Evolutionary conservation across 2,329 filamentous ascomycete species (phyloP), one percentile per base, ranked within the genome.

Genomic region (Hypoxylon sp.): DNA sequence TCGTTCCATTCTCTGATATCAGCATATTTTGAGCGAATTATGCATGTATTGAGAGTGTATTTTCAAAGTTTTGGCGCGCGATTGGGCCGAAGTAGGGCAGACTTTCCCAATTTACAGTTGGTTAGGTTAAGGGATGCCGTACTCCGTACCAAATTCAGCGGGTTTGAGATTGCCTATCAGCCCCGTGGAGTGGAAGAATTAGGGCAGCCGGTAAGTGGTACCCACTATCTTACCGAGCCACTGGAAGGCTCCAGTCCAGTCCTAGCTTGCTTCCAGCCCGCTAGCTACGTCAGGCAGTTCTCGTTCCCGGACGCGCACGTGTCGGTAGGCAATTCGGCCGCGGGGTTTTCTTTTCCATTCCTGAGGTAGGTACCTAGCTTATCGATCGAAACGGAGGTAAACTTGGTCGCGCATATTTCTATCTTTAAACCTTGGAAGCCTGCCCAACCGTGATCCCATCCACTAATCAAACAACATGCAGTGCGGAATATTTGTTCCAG

Each of bases 321-420:
- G 69, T 68, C 62, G 63, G 51, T 40, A 55, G 57, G 28, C 53
- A 64, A 69, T 68, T 70, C 59, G 67, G 64, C 51, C 28, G 51
- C 51, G 52, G 51, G 57, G 30, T 12, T 55, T 64, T 50, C 55
- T 33, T 11, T n/a, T n/a, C n/a, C 26, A 45, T 49, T 28, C 53
- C 53, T n/a, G n/a, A n/a, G n/a, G n/a, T n/a, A n/a, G n/a, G n/a
- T n/a, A n/a, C n/a, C n/a, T n/a, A n/a, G n/a, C n/a, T n/a, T n/a
- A n/a, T n/a, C 53, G 38, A 32, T 36, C 44, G 48, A 40, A 2
- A 14, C 30, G 2, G 30, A 9, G 8, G 33, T 52, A 52, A 52
- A 33, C 33, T 52, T 52, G 49, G 20, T 40, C 28, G 6, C 14
- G 16, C 32, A 24, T n/a, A n/a, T 44, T 60, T 60, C 56, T 57